Conservation (phyloP, 2,329 filamentous ascomycete species). For the Bipolaris oryzae region DNA sequence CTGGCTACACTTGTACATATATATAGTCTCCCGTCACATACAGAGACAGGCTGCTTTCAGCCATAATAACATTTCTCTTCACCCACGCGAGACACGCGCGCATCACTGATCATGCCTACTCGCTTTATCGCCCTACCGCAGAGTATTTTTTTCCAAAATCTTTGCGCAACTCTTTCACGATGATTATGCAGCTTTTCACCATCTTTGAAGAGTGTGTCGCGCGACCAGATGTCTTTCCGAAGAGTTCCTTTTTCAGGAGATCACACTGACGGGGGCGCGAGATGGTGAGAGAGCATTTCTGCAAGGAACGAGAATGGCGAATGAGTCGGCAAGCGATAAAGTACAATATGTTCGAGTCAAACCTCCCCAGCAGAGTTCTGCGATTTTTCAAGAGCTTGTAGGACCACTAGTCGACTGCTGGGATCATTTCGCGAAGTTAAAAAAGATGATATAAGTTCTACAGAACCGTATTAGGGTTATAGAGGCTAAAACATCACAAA, state of each 20-base stretch:
- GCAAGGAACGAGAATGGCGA: neutral
- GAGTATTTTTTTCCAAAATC: neutral
- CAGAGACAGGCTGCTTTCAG: neutral
- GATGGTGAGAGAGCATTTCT: neutral
- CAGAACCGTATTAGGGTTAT: neutral
- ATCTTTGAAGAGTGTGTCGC: neutral
- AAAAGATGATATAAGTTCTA: neutral
- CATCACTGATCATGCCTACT: neutral
- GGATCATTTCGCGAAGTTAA: neutral
- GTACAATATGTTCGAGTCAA: neutral
- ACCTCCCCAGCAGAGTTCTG: neutral
- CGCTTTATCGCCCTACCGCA: neutral
- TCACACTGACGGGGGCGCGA: neutral
- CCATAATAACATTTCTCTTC: neutral
- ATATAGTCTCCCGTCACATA: neutral
- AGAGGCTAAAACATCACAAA: neutral
- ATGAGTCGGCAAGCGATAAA: neutral
- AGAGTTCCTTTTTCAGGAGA: neutral
- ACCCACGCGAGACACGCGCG: neutral
- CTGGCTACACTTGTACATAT: neutral
- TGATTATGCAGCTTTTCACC: neutral
- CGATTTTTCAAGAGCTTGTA: neutral
- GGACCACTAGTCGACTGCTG: neutral
- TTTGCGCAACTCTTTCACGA: neutral
- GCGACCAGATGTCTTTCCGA: neutral